Evolutionary conservation across 2,329 filamentous ascomycete genomes (phyloP), one percentile per base, ranked within the genome.

Genomic region (Phialophora verrucosa): DNA sequence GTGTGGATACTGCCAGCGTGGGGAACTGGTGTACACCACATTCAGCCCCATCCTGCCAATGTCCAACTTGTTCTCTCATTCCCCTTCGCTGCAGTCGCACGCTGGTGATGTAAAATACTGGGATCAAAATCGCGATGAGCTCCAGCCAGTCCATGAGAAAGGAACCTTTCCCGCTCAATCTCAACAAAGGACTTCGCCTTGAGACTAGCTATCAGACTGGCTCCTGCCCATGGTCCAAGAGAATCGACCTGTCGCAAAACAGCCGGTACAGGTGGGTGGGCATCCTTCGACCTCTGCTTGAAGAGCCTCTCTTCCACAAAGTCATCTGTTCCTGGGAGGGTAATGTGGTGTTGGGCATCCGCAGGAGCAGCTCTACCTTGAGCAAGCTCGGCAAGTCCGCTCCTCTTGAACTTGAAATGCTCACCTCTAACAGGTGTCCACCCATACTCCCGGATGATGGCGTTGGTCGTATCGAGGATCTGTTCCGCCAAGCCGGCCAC

Each of bases 401-500:
- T 63, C 59, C 63, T 69, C 59, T 29, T 61, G 42, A 42, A 23
- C 23, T 68, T 64, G 50, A 63, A 60, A 54, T 66, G 60, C 71
- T 90, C 91, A 42, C 90, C 92, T 51, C 85, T 84, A 1, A 97
- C 88, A 0, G 87, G 83, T 71, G 91, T 88, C 92, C 94, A 98
- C 6, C 92, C 91, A 68, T 88, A 83, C 53, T 84, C 81, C 17
- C 88, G 31, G 4, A 95, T 83, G 0, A 97, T 80, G 0, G 80
- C 78, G 3, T 85, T 84, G 0, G 98, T 79, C 73, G 98, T 93
- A 64, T 90, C 85, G 35, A 97, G 79, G 44, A 97, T 84, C 29
- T 94, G 87, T 27, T 85, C 83, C 70, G 91, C 92, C 29, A 99
- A 80, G 0, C 95, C 95, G 0, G 93, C 85, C 8, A 97, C 88